These are phyloP conservation scores for Xylaria bambusicola DNA, from an alignment of 495 filamentous ascomycete genomes.

Conservation along the genomic window DNA sequence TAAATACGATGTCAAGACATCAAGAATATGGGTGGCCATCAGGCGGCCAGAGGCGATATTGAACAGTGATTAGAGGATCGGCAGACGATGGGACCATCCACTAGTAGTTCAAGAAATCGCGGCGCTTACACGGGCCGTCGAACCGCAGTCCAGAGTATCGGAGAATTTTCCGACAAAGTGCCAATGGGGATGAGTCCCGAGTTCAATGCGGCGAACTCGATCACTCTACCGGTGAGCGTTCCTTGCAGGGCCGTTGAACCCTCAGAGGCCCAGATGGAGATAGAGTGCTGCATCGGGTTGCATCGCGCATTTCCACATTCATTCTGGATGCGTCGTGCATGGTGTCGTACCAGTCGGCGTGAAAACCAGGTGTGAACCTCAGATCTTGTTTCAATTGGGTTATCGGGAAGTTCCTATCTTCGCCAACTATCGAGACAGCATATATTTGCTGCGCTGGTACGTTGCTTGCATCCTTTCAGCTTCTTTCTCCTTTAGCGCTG, in stretches of 20 bases:
- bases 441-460: neutral
- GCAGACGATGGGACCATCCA: neutral
- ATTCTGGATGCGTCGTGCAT: neutral
- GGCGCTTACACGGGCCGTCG: constrained; percentile 35
- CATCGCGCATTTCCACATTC: constrained; percentile 2
- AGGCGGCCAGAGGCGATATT: too few relatives aligned
- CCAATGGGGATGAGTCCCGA: constrained; percentile 19
- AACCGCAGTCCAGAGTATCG: constrained; percentile 23
- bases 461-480: neutral
- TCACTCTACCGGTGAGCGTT: constrained; percentile 9
- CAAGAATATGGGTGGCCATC: neutral
- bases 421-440: neutral
- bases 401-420: constrained; percentile 3
- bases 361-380: constrained; percentile 12
- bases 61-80: neutral
- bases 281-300: neutral
- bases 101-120: neutral
- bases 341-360: neutral
- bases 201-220: neutral
- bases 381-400: constrained; percentile 15
- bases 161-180: constrained; percentile 14
- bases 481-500: neutral
- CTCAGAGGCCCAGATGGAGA: neutral
- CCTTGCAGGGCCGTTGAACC: constrained; percentile 16
- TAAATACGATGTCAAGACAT: neutral